phyloP scores from a whole-genome alignment of 768 basidiomycete genomes.

The Hericium alpestre region DNA sequence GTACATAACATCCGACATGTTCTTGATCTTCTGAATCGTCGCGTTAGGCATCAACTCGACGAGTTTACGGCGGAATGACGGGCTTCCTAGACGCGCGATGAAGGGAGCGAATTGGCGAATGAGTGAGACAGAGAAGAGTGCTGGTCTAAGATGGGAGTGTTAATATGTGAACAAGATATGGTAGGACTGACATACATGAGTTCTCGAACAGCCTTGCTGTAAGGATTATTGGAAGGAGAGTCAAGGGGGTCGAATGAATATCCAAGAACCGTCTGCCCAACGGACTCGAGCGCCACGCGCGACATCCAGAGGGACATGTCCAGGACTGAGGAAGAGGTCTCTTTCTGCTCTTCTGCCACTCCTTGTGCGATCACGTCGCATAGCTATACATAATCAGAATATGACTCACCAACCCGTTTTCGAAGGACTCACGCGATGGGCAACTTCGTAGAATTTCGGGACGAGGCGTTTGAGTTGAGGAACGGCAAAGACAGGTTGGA shows the following conservation, averaged over 20 bases:
- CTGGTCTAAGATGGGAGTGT: neutral
- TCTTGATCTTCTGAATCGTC: slow-evolving; percentile 19
- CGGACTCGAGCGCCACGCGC: neutral
- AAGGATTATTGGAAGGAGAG: neutral
- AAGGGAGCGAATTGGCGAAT: neutral
- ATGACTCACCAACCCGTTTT: slow-evolving; percentile 8
- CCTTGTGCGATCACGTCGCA: neutral
- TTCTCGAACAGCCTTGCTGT: neutral
- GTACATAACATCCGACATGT: slow-evolving; percentile 22
- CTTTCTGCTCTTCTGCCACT: neutral
- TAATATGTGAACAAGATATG: neutral
- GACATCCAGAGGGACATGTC: neutral
- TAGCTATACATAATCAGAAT: neutral
- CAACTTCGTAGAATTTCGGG: slow-evolving; percentile 3
- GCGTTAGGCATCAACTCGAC: slow-evolving; percentile 13
- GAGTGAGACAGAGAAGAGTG: neutral
- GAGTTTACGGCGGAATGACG: slow-evolving; percentile 25
- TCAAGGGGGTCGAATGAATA: neutral
- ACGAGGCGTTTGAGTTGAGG: neutral
- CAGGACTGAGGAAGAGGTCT: neutral
- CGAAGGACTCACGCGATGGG: slow-evolving; percentile 13
- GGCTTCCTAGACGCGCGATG: slow-evolving; percentile 12
- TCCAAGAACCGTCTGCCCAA: neutral
- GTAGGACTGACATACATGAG: neutral
- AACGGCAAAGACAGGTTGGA: neutral